These are phyloP conservation scores for Lachnellula subtilissima DNA, from an alignment of 2,329 filamentous ascomycete species.

Conservation along the genomic window DNA sequence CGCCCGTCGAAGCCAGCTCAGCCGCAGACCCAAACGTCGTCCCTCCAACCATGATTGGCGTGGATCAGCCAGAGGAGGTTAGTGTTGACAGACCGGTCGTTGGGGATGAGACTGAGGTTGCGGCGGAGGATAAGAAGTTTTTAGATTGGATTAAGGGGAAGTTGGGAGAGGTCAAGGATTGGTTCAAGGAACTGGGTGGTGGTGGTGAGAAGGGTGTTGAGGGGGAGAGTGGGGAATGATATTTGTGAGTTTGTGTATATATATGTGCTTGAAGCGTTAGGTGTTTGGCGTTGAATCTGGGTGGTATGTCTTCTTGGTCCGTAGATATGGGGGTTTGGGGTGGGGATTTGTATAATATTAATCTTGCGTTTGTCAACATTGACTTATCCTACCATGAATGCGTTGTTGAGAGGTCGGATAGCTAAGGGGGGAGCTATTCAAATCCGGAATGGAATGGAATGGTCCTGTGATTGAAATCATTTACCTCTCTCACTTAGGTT, in stretches of 20 bases:
- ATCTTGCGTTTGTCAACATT: no score
- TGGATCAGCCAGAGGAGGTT: conserved; percentile 22
- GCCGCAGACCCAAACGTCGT: conserved; percentile 23
- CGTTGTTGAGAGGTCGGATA: no score
- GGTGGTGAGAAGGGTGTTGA: not conserved
- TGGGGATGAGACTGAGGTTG: conserved; percentile 20
- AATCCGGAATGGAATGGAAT: no score
- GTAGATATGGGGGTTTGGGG: no score
- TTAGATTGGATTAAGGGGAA: conserved; percentile 51
- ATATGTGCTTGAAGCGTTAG: not conserved
- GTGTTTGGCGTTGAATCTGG: not conserved
- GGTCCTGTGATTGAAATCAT: no score
- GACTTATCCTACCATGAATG: no score
- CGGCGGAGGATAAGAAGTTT: conserved; percentile 32
- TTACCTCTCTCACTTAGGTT: no score
- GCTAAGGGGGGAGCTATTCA: no score
- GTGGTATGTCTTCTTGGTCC: not conserved
- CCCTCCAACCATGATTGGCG: conserved; percentile 26
- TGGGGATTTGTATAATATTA: no score
- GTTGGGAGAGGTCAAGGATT: conserved; percentile 36
- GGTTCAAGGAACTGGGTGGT: conserved; percentile 14
- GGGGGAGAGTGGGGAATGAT: not conserved
- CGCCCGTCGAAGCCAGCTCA: conserved; percentile 27
- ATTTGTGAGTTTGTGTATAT: not conserved
- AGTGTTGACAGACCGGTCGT: conserved; percentile 22